phyloP scores from a whole-genome alignment of 1,139 yeast genomes.

The Debaryomyces nepalensis region DNA sequence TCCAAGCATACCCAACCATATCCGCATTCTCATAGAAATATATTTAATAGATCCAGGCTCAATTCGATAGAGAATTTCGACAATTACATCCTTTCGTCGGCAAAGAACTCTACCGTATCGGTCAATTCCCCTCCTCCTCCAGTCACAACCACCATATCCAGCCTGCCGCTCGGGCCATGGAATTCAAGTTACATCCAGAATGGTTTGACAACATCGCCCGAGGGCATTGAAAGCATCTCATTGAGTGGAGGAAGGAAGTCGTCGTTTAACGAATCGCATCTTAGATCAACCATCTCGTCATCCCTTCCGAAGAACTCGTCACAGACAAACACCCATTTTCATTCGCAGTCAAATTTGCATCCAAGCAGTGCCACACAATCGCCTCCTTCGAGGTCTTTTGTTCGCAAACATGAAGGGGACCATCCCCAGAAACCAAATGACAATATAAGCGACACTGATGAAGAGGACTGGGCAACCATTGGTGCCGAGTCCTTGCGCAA shows the following conservation, averaged over 20 bases:
- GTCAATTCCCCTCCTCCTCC: slow-evolving; percentile 45
- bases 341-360: slow-evolving; percentile 9
- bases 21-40: slow-evolving; percentile 28
- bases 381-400: slow-evolving; percentile 1
- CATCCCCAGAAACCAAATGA: neutral
- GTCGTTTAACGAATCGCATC: slow-evolving; percentile 50
- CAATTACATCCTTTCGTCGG: slow-evolving; percentile 46
- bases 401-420: neutral
- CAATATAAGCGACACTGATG: slow-evolving; percentile 67
- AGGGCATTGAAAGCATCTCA: slow-evolving; percentile 20
- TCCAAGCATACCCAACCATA: slow-evolving; percentile 22
- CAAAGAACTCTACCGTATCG: slow-evolving; percentile 42
- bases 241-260: slow-evolving; percentile 43
- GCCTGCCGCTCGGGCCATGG: slow-evolving; percentile 35
- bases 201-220: slow-evolving; percentile 24
- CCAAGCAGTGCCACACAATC: slow-evolving; percentile 5
- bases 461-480: slow-evolving; percentile 92
- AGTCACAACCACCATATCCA: slow-evolving; percentile 24
- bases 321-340: slow-evolving; percentile 11
- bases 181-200: slow-evolving; percentile 25
- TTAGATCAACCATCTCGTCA: slow-evolving; percentile 45
- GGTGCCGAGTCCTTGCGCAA: slow-evolving; percentile 70
- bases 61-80: slow-evolving; percentile 51
- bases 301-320: slow-evolving; percentile 27
- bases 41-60: slow-evolving; percentile 46